Evolutionary conservation across 2,329 filamentous ascomycete genomes (phyloP).

Genomic region (Alternaria consortialis): DNA sequence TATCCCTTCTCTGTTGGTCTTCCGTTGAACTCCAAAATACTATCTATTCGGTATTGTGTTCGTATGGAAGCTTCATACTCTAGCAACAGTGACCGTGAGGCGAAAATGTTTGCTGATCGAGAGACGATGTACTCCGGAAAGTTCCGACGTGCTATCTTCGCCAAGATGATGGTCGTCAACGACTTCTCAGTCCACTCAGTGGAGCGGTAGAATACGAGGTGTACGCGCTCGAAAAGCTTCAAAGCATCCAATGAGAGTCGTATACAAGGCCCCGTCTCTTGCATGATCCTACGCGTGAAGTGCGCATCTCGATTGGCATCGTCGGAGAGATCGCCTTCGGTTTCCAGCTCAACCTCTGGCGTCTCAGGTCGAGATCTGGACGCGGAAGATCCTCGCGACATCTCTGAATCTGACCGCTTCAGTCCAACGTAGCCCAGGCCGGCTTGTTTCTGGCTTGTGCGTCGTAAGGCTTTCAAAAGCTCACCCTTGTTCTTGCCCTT

Average conservation of each 20-base stretch:
- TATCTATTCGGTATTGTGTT: constrained; percentile 83
- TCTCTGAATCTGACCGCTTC: constrained; percentile 69
- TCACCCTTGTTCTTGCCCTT: constrained; percentile 89
- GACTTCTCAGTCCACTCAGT: constrained; percentile 98
- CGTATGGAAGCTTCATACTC: constrained; percentile 90
- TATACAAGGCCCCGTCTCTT: constrained; percentile 82
- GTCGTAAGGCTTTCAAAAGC: constrained; percentile 76
- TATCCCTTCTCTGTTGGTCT: constrained; percentile 72
- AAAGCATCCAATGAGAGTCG: constrained; percentile 76
- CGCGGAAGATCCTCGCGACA: constrained; percentile 60
- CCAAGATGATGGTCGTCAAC: constrained; percentile 90
- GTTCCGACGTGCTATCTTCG: constrained; percentile 85
- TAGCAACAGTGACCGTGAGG: constrained; percentile 75
- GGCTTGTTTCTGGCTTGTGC: constrained; percentile 75
- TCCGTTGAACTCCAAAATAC: constrained; percentile 80
- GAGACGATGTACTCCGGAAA: constrained; percentile 93
- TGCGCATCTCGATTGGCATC: constrained; percentile 73
- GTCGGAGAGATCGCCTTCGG: constrained; percentile 45
- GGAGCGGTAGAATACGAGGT: constrained; percentile 94
- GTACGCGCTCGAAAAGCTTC: constrained; percentile 90
- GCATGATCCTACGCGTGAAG: constrained; percentile 79
- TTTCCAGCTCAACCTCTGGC: constrained; percentile 48
- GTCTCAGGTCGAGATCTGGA: constrained; percentile 43
- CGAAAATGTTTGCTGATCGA: constrained; percentile 87
- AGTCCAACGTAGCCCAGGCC: constrained; percentile 76